A percentile compares a stretch with the other conserved stretches of the same genome.
Evolutionary conservation across 352 stramenopile genomes (phyloP).

Genomic region (Phytopythium oedochilum): DNA sequence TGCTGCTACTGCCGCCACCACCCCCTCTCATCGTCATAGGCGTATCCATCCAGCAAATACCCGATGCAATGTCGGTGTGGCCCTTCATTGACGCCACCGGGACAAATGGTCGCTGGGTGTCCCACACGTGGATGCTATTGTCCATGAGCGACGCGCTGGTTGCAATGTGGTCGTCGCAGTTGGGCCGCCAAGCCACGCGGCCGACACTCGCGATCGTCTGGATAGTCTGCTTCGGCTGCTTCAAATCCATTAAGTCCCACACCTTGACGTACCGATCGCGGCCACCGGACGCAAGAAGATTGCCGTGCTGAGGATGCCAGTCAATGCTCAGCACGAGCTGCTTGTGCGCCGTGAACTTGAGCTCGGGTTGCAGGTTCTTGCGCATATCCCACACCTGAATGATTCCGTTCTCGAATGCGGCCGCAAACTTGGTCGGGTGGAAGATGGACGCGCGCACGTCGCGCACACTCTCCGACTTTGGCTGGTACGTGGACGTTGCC

Average conservation of each 20-base stretch:
- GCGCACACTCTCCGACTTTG: slow-evolving; percentile 82
- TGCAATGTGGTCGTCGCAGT: slow-evolving; percentile 75
- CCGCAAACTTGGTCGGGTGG: slow-evolving; percentile 73
- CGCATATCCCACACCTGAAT: slow-evolving; percentile 87
- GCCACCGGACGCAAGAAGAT: slow-evolving; percentile 72
- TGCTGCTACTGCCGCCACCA: not conserved
- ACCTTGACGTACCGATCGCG: slow-evolving; percentile 87
- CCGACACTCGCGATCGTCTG: slow-evolving; percentile 84
- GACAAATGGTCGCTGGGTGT: slow-evolving; percentile 80
- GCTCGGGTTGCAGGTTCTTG: slow-evolving; percentile 72
- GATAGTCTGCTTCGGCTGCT: slow-evolving; percentile 80
- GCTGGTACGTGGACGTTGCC: slow-evolving; percentile 71
- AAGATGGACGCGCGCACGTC: slow-evolving; percentile 77
- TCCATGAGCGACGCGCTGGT: slow-evolving; percentile 84
- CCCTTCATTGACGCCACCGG: slow-evolving; percentile 83
- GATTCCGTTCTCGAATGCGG: slow-evolving; percentile 83
- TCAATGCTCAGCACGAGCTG: slow-evolving; percentile 79
- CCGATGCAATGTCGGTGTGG: slow-evolving; percentile 76
- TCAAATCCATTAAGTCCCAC: slow-evolving; percentile 68
- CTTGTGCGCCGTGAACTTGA: slow-evolving; percentile 87
- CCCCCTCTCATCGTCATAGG: slow-evolving; percentile 22
- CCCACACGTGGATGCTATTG: slow-evolving; percentile 87
- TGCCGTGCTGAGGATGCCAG: slow-evolving; percentile 68
- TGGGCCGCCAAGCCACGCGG: slow-evolving; percentile 73
- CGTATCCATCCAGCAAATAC: slow-evolving; percentile 85